A percentile compares a stretch with the other conserved stretches of the same genome.
Evolutionary conservation across 257 asterid genomes (phyloP).

Genomic region (Solanum dulcamara): DNA sequence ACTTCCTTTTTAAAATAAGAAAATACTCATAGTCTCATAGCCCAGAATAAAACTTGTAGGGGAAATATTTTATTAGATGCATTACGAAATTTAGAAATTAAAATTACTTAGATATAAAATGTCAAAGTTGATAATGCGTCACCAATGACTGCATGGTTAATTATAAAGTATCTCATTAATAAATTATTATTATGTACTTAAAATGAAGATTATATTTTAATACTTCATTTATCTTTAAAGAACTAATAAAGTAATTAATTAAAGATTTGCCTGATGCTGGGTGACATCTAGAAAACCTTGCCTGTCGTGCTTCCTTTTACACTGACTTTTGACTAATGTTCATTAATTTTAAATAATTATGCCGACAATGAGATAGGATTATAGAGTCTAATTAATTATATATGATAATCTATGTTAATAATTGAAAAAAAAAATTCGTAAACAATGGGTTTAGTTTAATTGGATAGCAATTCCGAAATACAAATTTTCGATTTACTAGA

Average conservation of each 20-base stretch:
- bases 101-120: neutral
- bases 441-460: neutral
- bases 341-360: neutral
- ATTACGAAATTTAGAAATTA: neutral
- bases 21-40: neutral
- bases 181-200: neutral
- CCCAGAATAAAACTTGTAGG: neutral
- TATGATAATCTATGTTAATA: neutral
- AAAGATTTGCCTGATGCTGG: neutral
- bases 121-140: neutral
- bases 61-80: neutral
- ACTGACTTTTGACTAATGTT: neutral
- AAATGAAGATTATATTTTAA: neutral
- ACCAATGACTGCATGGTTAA: constrained; percentile 15
- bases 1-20: neutral
- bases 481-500: neutral
- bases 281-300: neutral
- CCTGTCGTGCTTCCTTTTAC: neutral
- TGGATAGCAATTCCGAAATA: too few species aligned
- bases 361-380: neutral
- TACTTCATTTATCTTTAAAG: neutral
- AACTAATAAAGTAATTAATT: neutral
- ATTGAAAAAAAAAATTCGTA: neutral
- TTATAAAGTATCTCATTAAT: neutral
- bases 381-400: neutral